Percentiles rank a stretch among this genome's conserved stretches.
phyloP scores from a whole-genome alignment of 257 asterid genomes.

The Perilla frutescens region DNA sequence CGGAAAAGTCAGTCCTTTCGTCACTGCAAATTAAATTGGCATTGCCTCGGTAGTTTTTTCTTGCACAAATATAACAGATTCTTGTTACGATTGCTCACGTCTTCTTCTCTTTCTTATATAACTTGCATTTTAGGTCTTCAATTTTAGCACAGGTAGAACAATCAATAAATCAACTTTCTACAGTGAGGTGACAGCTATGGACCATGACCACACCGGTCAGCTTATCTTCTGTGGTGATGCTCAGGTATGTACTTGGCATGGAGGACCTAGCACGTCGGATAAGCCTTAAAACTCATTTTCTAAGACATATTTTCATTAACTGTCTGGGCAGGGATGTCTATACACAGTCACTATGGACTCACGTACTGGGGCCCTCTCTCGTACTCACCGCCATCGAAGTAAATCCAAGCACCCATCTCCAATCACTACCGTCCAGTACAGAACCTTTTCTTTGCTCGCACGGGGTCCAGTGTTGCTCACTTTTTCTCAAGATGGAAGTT shows the following conservation, averaged over 20 bases:
- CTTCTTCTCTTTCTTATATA: constrained; percentile 40
- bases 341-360: constrained; percentile 82
- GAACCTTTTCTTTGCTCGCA: constrained; percentile 88
- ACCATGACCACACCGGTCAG: constrained; percentile 97
- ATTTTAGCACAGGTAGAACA: constrained; percentile 95
- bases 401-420: constrained; percentile 74
- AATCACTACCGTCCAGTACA: constrained; percentile 84
- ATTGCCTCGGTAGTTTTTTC: not conserved
- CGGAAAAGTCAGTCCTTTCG: not conserved
- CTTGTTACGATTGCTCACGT: constrained; percentile 1
- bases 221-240: constrained; percentile 94
- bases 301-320: constrained; percentile 32
- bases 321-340: constrained; percentile 74
- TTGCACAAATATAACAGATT: not conserved
- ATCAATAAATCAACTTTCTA: constrained; percentile 65
- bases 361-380: constrained; percentile 73
- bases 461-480: constrained; percentile 93
- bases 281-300: constrained; percentile 25
- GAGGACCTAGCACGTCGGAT: constrained; percentile 21
- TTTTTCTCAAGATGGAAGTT: constrained; percentile 82
- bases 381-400: constrained; percentile 82
- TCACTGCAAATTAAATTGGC: constrained; percentile 6
- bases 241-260: constrained; percentile 59
- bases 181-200: constrained; percentile 96
- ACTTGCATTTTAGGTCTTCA: constrained; percentile 73